Evolutionary conservation across 805 yeast species (phyloP).

Genomic region (Scheffersomyces stipitis): DNA sequence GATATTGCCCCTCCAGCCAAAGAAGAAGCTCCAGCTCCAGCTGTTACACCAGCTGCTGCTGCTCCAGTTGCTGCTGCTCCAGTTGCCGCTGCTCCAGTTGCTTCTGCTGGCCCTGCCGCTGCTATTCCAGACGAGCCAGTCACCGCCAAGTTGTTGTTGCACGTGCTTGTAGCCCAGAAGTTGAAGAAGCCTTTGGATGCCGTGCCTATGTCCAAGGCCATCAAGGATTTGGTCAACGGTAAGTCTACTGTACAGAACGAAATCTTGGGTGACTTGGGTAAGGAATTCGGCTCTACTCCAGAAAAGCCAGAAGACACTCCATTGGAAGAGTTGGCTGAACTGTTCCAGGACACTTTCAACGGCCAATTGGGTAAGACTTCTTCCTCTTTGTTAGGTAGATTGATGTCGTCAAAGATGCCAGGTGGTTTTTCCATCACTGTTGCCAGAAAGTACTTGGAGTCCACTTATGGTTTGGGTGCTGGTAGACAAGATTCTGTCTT

Average conservation of each 20-base stretch:
- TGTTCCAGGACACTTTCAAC: slow-evolving; percentile 84
- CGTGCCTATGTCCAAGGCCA: slow-evolving; percentile 85
- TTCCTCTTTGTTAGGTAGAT: slow-evolving; percentile 80
- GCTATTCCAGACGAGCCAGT: slow-evolving; percentile 88
- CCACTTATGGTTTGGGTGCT: slow-evolving; percentile 88
- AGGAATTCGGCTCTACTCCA: slow-evolving; percentile 97
- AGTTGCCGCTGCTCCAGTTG: slow-evolving; percentile 56
- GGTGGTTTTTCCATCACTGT: slow-evolving; percentile 95
- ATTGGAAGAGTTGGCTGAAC: slow-evolving; percentile 90
- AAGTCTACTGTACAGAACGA: slow-evolving; percentile 98
- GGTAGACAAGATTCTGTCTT: slow-evolving; percentile 95
- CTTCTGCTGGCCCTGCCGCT: slow-evolving; percentile 76
- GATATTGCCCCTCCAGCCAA: slow-evolving; percentile 41
- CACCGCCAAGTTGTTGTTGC: slow-evolving; percentile 77
- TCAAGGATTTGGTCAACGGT: slow-evolving; percentile 97
- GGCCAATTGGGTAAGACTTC: slow-evolving; percentile 95
- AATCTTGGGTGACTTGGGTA: slow-evolving; percentile 97
- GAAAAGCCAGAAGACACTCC: slow-evolving; percentile 99
- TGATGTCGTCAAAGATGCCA: slow-evolving; percentile 97
- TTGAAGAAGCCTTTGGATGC: slow-evolving; percentile 87
- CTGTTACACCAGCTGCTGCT: slow-evolving; percentile 44
- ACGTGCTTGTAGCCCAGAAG: slow-evolving; percentile 91
- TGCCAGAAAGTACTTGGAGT: slow-evolving; percentile 88
- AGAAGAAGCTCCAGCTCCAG: slow-evolving; percentile 18
- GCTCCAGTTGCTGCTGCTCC: slow-evolving; percentile 56